Base-by-base conservation (phyloP, 768 basidiomycete genomes). In the Fomitopsis pulvina region DNA sequence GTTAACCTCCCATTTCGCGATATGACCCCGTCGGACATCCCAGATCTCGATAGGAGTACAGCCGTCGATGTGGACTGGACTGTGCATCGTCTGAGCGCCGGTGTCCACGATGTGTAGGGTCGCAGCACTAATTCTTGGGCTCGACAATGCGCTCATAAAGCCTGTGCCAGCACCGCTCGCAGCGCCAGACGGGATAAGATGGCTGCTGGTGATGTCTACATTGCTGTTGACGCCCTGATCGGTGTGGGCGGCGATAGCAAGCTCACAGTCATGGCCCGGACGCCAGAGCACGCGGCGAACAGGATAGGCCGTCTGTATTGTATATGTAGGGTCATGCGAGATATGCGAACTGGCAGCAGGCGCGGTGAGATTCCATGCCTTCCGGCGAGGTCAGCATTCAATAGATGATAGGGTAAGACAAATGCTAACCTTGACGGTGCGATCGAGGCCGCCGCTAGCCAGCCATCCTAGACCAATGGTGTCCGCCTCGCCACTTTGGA, bases 1-100 rank as follows among this genome's bases (percentile, higher is more conserved):
- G 20, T 72, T 75, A 10, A 91, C 76, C 2, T 78, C 75, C 85
- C 90, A 92, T 66, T 92, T 93, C 4, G 86, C 83, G 43, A 92
- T 74, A 78, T 85, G 88, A 0, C 79, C 77, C 41, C 91, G 71
- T 47, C 90, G 73, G 1, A 87, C 86, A 62, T 93, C 90, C 91
- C 91, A 93, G 21, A 92, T 83, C 58, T 92, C 89, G 26, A 90
- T 73, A 0, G 80, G 69, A 58, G 89, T 84, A 2, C 81, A 64
- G 3, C 57, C 55, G 16, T 51, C 55, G 24, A 50, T 54, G 30
- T 50, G 42, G 28, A 53, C 49, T 2, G 34, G 20, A 12, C 54
- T 52, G 9, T 49, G 28, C 14, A 41, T 43, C 25, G 52, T 50
- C 7, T 53, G 48, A 6, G 43, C 41, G n/a, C 38, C 16, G 16